phyloP scores from a whole-genome alignment of 768 basidiomycete species.

The Boletus sp. region DNA sequence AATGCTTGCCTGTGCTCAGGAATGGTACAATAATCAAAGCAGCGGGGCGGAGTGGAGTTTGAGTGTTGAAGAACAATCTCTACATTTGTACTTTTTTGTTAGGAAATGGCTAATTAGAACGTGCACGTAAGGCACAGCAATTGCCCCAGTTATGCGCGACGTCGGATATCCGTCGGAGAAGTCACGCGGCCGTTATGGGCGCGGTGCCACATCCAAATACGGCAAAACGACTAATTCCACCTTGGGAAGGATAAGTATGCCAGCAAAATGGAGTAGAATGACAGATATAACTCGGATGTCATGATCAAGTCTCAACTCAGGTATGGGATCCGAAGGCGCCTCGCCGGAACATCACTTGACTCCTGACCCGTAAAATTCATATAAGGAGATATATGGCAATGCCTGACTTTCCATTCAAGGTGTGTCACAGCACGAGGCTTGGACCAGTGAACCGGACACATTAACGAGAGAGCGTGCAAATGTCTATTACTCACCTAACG shows the following conservation, averaged over 20 bases:
- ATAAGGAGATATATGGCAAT: background rate
- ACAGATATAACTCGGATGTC: background rate
- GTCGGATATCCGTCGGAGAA: constrained; percentile 1
- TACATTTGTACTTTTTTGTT: background rate
- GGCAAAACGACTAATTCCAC: background rate
- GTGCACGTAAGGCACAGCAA: background rate
- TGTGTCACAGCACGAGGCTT: background rate
- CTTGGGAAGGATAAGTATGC: background rate
- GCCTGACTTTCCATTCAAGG: constrained; percentile 2
- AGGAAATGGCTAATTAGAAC: background rate
- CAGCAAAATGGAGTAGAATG: background rate
- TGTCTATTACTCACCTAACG: constrained; percentile 13
- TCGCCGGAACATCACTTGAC: background rate
- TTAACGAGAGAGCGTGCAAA: background rate
- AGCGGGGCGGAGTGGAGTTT: constrained; percentile 58
- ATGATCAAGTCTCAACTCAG: no score
- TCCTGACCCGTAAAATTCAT: constrained; percentile 5
- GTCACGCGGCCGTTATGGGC: background rate
- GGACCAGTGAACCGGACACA: background rate
- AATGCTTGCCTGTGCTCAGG: constrained; percentile 48
- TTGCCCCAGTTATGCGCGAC: background rate
- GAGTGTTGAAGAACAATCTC: background rate
- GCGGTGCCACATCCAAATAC: background rate
- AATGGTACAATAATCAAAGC: constrained; percentile 49
- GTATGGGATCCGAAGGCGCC: background rate